Evolutionary conservation across 208 protist species (phyloP).

Genomic region (Leishmania guyanensis): DNA sequence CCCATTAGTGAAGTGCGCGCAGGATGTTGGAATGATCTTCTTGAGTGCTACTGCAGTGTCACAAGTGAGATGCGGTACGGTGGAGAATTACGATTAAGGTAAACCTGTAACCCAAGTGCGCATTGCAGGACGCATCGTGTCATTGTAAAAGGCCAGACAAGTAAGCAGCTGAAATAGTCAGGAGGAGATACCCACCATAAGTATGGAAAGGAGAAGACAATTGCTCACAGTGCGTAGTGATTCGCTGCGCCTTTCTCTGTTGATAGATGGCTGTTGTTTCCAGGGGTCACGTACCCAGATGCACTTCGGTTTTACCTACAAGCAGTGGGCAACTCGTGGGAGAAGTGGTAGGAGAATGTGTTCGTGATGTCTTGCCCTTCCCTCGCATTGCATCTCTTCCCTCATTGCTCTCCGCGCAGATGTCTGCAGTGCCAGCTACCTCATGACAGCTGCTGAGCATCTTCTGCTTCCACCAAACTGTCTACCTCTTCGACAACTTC

Average conservation of each 20-base stretch:
- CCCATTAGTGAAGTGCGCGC: background rate
- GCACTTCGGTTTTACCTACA: background rate
- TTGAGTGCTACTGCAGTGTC: background rate
- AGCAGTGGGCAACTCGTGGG: background rate
- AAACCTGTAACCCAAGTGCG: conserved; percentile 3
- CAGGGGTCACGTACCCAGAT: background rate
- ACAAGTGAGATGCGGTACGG: conserved; percentile 3
- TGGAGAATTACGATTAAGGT: conserved; percentile 1
- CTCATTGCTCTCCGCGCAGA: background rate
- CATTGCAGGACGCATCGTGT: background rate
- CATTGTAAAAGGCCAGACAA: background rate
- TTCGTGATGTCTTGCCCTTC: background rate
- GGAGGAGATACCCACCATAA: background rate
- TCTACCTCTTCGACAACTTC: background rate
- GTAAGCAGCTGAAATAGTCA: background rate
- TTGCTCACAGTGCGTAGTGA: background rate
- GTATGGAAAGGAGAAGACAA: background rate
- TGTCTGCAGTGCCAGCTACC: background rate
- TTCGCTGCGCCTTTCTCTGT: background rate
- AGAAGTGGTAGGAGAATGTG: background rate
- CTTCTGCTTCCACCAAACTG: background rate
- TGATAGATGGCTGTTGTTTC: conserved; percentile 3
- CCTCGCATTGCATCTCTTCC: background rate
- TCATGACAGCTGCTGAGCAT: background rate
- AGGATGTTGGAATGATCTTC: background rate